phyloP scores from a whole-genome alignment of 352 stramenopile species.

The Aphanomyces euteiches region DNA sequence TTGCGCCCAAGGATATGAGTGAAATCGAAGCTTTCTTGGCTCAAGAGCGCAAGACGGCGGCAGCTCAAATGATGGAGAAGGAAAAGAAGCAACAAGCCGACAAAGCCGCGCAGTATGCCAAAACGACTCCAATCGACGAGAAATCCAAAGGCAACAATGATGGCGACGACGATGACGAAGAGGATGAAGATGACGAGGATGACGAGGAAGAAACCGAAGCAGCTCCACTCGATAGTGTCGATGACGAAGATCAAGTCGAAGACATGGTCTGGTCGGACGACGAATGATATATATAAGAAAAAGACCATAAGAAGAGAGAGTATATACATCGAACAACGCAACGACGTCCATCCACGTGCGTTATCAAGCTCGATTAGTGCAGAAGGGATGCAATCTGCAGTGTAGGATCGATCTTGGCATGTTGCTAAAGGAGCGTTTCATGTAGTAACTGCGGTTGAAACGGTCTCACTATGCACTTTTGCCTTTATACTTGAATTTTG shows the following conservation, averaged over 20 bases:
- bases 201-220: constrained; percentile 45
- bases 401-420: no score
- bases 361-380: no score
- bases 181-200: constrained; percentile 35
- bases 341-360: neutral
- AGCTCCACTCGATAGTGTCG: constrained; percentile 42
- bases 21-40: constrained; percentile 85
- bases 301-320: neutral
- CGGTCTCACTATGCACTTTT: no score
- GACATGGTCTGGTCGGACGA: constrained; percentile 77
- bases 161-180: constrained; percentile 35
- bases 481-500: neutral
- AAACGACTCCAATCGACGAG: constrained; percentile 34
- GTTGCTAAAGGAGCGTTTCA: no score
- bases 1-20: constrained; percentile 80
- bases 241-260: constrained; percentile 67
- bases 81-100: constrained; percentile 61
- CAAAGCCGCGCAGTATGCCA: constrained; percentile 57
- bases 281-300: constrained; percentile 38
- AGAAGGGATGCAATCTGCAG: no score
- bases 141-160: constrained; percentile 29
- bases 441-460: no score
- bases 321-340: constrained; percentile 3
- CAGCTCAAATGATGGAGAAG: constrained; percentile 81
- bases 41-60: constrained; percentile 67